Evolutionary conservation across 306 rosid species (phyloP).

Genomic region (Styphnolobium japonicum): DNA sequence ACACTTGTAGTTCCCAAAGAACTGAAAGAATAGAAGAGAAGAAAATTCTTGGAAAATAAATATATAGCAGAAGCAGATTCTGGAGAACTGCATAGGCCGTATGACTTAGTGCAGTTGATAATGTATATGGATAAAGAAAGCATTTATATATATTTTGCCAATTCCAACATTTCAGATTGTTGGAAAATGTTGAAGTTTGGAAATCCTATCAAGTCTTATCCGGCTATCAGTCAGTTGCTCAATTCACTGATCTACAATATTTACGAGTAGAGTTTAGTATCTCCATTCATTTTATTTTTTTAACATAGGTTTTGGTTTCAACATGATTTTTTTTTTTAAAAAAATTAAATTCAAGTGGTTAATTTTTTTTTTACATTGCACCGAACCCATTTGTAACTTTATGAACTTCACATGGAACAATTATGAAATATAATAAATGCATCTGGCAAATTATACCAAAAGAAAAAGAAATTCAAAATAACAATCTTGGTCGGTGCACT

Average conservation of each 20-base stretch:
- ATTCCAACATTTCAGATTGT: too few relatives aligned
- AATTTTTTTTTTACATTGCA: background rate
- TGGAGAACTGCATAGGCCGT: background rate
- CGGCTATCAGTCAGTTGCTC: too few relatives aligned
- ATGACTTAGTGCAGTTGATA: background rate
- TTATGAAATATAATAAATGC: background rate
- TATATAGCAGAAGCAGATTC: background rate
- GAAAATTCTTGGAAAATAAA: background rate
- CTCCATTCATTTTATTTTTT: background rate
- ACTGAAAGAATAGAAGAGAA: background rate
- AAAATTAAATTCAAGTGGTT: background rate
- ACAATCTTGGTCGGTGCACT: background rate
- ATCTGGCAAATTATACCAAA: background rate
- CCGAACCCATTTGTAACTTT: background rate
- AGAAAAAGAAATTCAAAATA: background rate
- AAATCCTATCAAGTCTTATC: too few relatives aligned
- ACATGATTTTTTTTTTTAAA: background rate
- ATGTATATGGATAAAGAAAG: too few relatives aligned
- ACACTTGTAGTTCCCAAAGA: background rate
- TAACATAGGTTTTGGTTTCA: background rate
- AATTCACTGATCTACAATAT: background rate
- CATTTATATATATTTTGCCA: too few relatives aligned
- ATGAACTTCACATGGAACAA: constrained; percentile 18
- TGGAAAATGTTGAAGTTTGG: too few relatives aligned
- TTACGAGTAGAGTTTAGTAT: background rate